Percentiles rank a stretch among this genome's conserved stretches.
phyloP scores from a whole-genome alignment of 805 yeast species.

The Candida manassasensis region DNA sequence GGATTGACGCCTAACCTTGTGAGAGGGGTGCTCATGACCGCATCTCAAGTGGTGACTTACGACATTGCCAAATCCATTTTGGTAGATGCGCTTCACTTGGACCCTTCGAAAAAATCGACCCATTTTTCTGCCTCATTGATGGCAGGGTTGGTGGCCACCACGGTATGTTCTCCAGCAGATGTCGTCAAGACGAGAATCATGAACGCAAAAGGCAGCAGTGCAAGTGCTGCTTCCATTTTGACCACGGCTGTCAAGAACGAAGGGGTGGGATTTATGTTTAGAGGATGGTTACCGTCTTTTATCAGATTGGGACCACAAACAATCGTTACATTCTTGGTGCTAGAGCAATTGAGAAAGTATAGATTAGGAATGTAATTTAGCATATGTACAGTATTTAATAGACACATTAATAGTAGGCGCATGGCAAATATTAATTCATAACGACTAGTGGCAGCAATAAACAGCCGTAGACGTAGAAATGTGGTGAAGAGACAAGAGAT shows the following conservation, averaged over 20 bases:
- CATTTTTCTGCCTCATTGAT: constrained; percentile 74
- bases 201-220: constrained; percentile 50
- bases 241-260: constrained; percentile 55
- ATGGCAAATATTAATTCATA: too few relatives aligned
- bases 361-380: constrained; percentile 42
- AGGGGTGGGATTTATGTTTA: constrained; percentile 76
- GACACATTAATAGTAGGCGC: too few relatives aligned
- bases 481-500: too few relatives aligned
- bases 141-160: constrained; percentile 87
- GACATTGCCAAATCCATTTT: constrained; percentile 65
- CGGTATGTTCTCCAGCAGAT: constrained; percentile 90
- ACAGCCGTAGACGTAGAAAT: too few relatives aligned
- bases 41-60: constrained; percentile 84
- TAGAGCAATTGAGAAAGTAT: constrained; percentile 58
- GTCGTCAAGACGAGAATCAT: constrained; percentile 85
- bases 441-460: too few relatives aligned
- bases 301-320: constrained; percentile 83
- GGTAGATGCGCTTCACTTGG: constrained; percentile 45
- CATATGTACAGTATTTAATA: constrained; percentile 1
- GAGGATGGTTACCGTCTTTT: constrained; percentile 90
- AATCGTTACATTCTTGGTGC: constrained; percentile 61
- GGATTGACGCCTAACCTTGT: constrained; percentile 76
- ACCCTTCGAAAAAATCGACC: constrained; percentile 59
- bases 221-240: constrained; percentile 48
- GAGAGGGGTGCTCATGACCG: constrained; percentile 84